Conservation (phyloP, 176 grass and related monocot species). For the Phyllostachys edulis region DNA sequence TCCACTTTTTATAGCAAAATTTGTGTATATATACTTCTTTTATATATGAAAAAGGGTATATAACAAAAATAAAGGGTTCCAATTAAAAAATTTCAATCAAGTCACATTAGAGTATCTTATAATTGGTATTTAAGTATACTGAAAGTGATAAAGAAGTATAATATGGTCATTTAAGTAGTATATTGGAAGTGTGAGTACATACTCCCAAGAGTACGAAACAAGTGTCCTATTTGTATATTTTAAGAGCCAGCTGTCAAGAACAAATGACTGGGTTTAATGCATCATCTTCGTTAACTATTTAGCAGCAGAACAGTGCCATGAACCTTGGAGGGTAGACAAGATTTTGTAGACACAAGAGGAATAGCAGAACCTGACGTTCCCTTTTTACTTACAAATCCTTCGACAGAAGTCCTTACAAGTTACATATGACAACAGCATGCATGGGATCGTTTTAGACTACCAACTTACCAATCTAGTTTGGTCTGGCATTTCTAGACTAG, state of each 20-base stretch:
- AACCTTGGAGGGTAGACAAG: background rate
- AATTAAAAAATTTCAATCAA: no score
- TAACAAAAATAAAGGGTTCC: no score
- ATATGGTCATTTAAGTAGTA: no score
- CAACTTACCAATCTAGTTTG: background rate
- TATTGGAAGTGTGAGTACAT: no score
- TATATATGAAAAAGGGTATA: no score
- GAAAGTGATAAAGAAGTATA: no score
- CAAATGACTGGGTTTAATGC: background rate
- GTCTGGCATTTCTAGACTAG: background rate
- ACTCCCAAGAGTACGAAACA: no score
- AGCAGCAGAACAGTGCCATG: slow-evolving; percentile 12
- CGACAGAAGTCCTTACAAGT: background rate
- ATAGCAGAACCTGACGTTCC: background rate
- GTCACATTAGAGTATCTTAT: no score
- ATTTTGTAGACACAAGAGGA: slow-evolving; percentile 1
- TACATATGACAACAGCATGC: background rate
- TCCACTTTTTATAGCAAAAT: no score
- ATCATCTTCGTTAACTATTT: slow-evolving; percentile 1
- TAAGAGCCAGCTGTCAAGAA: background rate
- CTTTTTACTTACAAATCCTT: background rate
- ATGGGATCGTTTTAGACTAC: background rate
- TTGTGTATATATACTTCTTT: no score
- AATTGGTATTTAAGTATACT: no score
- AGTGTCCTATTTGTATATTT: slow-evolving; percentile 19